Percentiles rank a stretch among this genome's conserved stretches.
phyloP scores from a whole-genome alignment of 805 yeast genomes.

The Priceomyces carsonii region DNA sequence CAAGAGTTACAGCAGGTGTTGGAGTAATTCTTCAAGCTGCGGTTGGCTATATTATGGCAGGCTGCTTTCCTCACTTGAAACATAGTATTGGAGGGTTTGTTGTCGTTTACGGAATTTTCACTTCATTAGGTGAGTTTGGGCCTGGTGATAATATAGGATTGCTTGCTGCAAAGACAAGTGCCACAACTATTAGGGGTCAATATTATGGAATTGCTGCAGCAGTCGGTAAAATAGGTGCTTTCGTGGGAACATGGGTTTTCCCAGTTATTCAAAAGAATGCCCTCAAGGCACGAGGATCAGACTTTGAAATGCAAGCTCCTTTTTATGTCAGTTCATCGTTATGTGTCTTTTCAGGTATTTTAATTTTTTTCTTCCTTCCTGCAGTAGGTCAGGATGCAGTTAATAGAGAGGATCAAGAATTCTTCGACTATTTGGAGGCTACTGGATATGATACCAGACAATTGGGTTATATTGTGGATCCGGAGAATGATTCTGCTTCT shows the following conservation, averaged over 20 bases:
- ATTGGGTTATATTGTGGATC: slow-evolving; percentile 46
- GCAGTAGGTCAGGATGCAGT: slow-evolving; percentile 82
- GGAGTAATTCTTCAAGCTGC: slow-evolving; percentile 77
- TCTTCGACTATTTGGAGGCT: slow-evolving; percentile 62
- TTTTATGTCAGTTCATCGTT: slow-evolving; percentile 80
- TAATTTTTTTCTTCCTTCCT: slow-evolving; percentile 75
- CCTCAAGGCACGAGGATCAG: slow-evolving; percentile 53
- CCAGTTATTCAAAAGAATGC: slow-evolving; percentile 59
- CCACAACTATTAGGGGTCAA: slow-evolving; percentile 87
- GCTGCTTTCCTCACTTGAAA: slow-evolving; percentile 54
- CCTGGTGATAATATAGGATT: slow-evolving; percentile 93
- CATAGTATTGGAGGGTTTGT: slow-evolving; percentile 74
- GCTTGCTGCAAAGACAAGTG: slow-evolving; percentile 80
- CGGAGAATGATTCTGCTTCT: slow-evolving; percentile 7
- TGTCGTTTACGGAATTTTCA: slow-evolving; percentile 85
- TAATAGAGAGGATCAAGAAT: slow-evolving; percentile 71
- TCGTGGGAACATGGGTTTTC: slow-evolving; percentile 86
- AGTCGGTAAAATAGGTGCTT: slow-evolving; percentile 88
- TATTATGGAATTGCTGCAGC: slow-evolving; percentile 93
- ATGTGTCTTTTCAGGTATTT: slow-evolving; percentile 67
- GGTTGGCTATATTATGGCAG: slow-evolving; percentile 85
- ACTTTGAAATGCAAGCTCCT: slow-evolving; percentile 68
- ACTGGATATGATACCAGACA: slow-evolving; percentile 70
- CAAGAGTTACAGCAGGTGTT: slow-evolving; percentile 68
- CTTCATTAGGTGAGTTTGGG: slow-evolving; percentile 88